phyloP scores from a whole-genome alignment of 2,329 filamentous ascomycete species.

The Verticillium isaacii region DNA sequence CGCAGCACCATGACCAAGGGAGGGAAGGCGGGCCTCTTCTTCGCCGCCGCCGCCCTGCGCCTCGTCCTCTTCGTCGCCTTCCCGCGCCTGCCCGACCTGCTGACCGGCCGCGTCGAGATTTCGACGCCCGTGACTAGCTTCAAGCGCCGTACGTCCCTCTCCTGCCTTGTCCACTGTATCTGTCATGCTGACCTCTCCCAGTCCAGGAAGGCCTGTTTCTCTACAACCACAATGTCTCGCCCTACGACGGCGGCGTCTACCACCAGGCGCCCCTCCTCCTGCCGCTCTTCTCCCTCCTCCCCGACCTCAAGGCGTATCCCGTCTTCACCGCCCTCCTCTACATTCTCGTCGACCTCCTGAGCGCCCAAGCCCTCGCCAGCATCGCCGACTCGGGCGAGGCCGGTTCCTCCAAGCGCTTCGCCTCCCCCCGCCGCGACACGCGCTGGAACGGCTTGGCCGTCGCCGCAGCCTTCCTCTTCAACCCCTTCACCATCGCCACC shows the following conservation, averaged over 20 bases:
- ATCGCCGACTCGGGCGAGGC: slow-evolving; percentile 82
- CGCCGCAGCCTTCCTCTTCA: slow-evolving; percentile 85
- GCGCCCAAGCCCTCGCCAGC: slow-evolving; percentile 70
- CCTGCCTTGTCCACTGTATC: too few species aligned
- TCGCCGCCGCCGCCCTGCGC: slow-evolving; percentile 71
- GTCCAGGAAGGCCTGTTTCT: slow-evolving; percentile 96
- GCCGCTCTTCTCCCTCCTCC: slow-evolving; percentile 85
- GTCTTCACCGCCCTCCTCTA: slow-evolving; percentile 78
- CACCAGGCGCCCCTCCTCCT: slow-evolving; percentile 84
- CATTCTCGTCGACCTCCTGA: slow-evolving; percentile 73
- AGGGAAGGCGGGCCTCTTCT: slow-evolving; percentile 57
- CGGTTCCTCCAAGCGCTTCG: slow-evolving; percentile 67
- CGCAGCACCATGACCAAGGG: slow-evolving; percentile 30
- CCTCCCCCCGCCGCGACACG: slow-evolving; percentile 71
- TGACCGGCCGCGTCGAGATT: slow-evolving; percentile 90
- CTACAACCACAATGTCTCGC: slow-evolving; percentile 92
- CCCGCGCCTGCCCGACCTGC: slow-evolving; percentile 74
- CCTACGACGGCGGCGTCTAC: slow-evolving; percentile 88
- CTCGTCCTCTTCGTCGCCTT: slow-evolving; percentile 77
- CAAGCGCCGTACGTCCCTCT: slow-evolving; percentile 71
- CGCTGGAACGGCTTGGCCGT: slow-evolving; percentile 71
- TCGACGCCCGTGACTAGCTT: slow-evolving; percentile 97
- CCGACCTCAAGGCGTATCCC: slow-evolving; percentile 60
- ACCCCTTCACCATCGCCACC: slow-evolving; percentile 87
- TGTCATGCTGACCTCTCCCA: slow-evolving; percentile 27